phyloP scores from a whole-genome alignment of 2,329 filamentous ascomycete genomes.

The Aspergillus tamarii region DNA sequence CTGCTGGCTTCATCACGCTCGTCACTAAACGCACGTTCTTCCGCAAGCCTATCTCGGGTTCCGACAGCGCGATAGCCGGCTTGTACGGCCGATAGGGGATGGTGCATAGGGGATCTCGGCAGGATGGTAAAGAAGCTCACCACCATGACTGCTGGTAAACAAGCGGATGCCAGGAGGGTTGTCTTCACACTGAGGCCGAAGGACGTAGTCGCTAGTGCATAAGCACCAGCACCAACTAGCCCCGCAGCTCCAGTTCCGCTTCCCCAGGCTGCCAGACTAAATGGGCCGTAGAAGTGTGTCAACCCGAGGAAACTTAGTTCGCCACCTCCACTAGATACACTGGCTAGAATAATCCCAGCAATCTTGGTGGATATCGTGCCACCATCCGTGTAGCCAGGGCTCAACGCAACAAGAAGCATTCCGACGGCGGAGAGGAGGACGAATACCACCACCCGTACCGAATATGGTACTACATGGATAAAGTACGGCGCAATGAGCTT shows the following conservation, averaged over 20 bases:
- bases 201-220: conserved; percentile 82
- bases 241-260: conserved; percentile 90
- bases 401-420: conserved; percentile 86
- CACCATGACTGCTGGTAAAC: conserved; percentile 78
- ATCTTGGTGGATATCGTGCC: conserved; percentile 74
- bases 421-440: conserved; percentile 75
- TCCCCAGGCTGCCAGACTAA: conserved; percentile 87
- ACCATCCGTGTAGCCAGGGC: conserved; percentile 61
- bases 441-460: conserved; percentile 72
- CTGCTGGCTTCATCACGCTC: conserved; percentile 23
- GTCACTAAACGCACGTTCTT: conserved; percentile 36
- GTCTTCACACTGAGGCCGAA: conserved; percentile 72
- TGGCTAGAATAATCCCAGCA: conserved; percentile 80
- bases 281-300: conserved; percentile 89
- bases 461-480: conserved; percentile 84
- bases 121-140: conserved; percentile 82
- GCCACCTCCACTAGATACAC: conserved; percentile 80
- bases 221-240: conserved; percentile 81
- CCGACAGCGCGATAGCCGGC: conserved; percentile 59
- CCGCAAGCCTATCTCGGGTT: conserved; percentile 44
- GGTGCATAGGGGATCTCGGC: conserved; percentile 66
- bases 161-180: conserved; percentile 77
- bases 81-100: conserved; percentile 47
- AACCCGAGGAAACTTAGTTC: conserved; percentile 89
- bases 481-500: conserved; percentile 93